Evolutionary conservation across 2,329 filamentous ascomycete genomes (phyloP), one percentile per base, ranked within the genome.

Genomic region (Hypoxylon sp.): DNA sequence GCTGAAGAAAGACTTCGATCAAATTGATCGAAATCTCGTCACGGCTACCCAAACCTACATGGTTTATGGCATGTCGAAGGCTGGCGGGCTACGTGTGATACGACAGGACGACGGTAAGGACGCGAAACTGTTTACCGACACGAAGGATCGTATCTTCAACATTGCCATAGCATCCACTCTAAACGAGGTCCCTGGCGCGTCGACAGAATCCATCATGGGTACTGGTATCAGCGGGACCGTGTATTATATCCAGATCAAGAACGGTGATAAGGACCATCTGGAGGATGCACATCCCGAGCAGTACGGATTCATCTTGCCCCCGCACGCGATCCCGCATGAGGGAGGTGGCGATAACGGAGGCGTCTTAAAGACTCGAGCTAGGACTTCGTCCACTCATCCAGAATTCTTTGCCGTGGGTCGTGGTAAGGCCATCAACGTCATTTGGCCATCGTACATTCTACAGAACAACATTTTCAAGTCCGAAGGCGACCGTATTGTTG

Each of bases 1-100:
- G 50, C 80, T 97, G 59, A 96, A 96, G 80, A 97, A 97, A 75
- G 91, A 96, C 4, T 97, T 97, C 65, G 94, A 99, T 67, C 94
- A 97, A 74, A 87, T 97, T 56, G 94, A 99, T 68, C 89, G 95
- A 60, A 95, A 92, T 57, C 81, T 99, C 21, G 93, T 93, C 38
- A 89, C 92, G 4, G 92, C 93, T 12, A 93, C 91, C 17, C 87
- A 90, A 67, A 88, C 88, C 53, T 96, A 94, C 74, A 97, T 99
- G 72, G 87, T 90, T 4, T 99, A 97, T 66, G 91, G 91, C 31
- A 90, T 96, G 78, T 90, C 90, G 31, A 97, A 96, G 77, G 90
- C 91, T 60, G 91, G 91, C 40, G 94, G 94, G 36, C 84, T 99
- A 64, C 87, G 93, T 48, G 88, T 99, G 49, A 97, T 99, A 67